These are phyloP conservation scores for Asterophora parasitica DNA, from an alignment of 768 basidiomycete species.

Conservation along the genomic window DNA sequence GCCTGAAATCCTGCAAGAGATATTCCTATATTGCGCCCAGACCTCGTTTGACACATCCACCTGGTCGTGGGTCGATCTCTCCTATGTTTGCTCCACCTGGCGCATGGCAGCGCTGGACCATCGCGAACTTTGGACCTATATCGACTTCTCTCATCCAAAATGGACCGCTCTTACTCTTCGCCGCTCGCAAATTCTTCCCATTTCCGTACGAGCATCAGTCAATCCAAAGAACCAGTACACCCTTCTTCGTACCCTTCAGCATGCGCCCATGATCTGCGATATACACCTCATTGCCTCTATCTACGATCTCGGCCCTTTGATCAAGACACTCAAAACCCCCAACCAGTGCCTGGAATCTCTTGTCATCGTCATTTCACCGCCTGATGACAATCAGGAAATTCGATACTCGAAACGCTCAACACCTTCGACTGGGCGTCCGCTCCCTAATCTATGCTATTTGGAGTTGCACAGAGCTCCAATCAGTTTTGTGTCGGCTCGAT, in stretches of 20 bases:
- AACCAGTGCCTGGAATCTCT: constrained; percentile 32
- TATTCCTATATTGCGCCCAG: constrained; percentile 26
- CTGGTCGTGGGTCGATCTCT: constrained; percentile 33
- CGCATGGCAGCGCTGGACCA: constrained; percentile 27
- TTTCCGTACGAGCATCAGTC: constrained; percentile 28
- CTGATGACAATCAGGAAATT: constrained; percentile 15
- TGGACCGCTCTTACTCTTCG: constrained; percentile 27
- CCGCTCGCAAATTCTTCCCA: constrained; percentile 28
- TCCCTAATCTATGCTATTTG: constrained; percentile 27
- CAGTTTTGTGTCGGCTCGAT: constrained; percentile 32
- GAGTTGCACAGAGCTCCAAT: constrained; percentile 34
- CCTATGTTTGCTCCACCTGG: constrained; percentile 36
- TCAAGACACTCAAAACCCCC: constrained; percentile 30
- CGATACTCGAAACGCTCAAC: constrained; percentile 24
- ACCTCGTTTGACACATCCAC: constrained; percentile 13
- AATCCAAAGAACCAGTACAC: constrained; percentile 25
- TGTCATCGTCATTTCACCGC: constrained; percentile 24
- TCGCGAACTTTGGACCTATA: constrained; percentile 30
- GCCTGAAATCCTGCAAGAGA: constrained; percentile 23
- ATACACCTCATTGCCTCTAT: constrained; percentile 32
- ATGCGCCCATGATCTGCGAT: constrained; percentile 30
- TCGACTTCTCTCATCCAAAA: constrained; percentile 35
- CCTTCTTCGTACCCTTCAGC: constrained; percentile 29
- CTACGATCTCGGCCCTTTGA: constrained; percentile 28
- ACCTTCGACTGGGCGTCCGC: constrained; percentile 24